These are phyloP conservation scores for Aegilops bicornis DNA, from an alignment of 176 grass and related monocot genomes.

Conservation along the genomic window DNA sequence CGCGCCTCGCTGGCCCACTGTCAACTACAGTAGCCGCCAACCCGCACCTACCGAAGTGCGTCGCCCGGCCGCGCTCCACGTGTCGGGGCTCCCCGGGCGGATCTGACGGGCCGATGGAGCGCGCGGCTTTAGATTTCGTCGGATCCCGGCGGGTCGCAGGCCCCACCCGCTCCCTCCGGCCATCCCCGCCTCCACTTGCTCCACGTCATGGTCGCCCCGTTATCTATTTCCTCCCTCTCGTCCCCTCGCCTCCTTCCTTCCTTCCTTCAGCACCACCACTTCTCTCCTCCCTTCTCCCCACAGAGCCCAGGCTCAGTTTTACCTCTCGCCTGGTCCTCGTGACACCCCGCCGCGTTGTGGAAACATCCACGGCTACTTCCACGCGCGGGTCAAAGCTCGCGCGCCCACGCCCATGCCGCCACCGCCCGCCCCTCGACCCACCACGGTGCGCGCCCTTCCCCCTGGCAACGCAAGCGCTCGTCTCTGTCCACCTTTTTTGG, in stretches of 20 bases:
- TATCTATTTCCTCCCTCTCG: constrained; percentile 1
- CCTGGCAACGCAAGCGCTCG: neutral
- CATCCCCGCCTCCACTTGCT: constrained; percentile 58
- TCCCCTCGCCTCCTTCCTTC: neutral
- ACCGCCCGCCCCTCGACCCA: neutral
- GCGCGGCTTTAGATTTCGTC: constrained; percentile 79
- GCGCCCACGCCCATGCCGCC: neutral
- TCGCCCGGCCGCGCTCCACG: neutral
- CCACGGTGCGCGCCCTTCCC: constrained; percentile 18
- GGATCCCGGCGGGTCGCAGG: constrained; percentile 12
- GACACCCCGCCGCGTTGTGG: neutral
- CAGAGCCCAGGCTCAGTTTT: neutral
- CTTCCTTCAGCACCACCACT: neutral
- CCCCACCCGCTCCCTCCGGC: constrained; percentile 9
- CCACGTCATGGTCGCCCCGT: constrained; percentile 54
- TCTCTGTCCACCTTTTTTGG: neutral
- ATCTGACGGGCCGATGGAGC: constrained; percentile 42
- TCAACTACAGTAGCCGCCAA: neutral
- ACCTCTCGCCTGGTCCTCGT: neutral
- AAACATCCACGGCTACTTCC: neutral
- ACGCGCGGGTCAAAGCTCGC: constrained; percentile 6
- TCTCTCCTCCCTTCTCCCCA: neutral
- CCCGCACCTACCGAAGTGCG: neutral
- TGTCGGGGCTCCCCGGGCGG: constrained; percentile 27
- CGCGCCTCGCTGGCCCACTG: neutral